Conservation (phyloP, 2,329 filamentous ascomycete species). For the Onygena corvina region DNA sequence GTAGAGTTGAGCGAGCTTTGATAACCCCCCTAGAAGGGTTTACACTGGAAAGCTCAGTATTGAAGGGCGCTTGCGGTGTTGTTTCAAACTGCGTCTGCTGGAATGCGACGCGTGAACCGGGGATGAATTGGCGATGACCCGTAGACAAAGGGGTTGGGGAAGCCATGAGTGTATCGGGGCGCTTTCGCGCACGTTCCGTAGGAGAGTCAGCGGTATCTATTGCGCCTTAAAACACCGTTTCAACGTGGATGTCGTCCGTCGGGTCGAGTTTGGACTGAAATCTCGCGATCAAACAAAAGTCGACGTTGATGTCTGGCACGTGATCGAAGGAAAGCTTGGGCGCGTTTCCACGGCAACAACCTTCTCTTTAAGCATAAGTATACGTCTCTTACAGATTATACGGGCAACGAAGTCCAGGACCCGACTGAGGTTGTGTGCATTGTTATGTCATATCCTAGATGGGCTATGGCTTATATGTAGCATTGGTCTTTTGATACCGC, state of each 20-base stretch:
- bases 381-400: too few species aligned
- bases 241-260: neutral
- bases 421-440: too few species aligned
- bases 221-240: neutral
- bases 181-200: neutral
- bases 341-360: constrained; percentile 1
- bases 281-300: too few species aligned
- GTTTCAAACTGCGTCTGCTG: neutral
- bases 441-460: too few species aligned
- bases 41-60: neutral
- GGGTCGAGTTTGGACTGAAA: neutral
- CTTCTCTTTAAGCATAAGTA: too few species aligned
- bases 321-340: neutral
- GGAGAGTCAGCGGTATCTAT: neutral
- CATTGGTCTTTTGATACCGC: too few species aligned
- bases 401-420: too few species aligned
- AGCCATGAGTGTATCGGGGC: neutral
- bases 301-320: neutral
- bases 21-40: neutral
- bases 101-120: constrained; percentile 2
- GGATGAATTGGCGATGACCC: constrained; percentile 2
- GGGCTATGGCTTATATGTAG: too few species aligned
- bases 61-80: neutral
- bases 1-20: neutral
- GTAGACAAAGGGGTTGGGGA: neutral